Percentiles rank a stretch among this genome's conserved stretches.
phyloP scores from a whole-genome alignment of 495 filamentous ascomycete genomes.

The Talaromyces ruber region DNA sequence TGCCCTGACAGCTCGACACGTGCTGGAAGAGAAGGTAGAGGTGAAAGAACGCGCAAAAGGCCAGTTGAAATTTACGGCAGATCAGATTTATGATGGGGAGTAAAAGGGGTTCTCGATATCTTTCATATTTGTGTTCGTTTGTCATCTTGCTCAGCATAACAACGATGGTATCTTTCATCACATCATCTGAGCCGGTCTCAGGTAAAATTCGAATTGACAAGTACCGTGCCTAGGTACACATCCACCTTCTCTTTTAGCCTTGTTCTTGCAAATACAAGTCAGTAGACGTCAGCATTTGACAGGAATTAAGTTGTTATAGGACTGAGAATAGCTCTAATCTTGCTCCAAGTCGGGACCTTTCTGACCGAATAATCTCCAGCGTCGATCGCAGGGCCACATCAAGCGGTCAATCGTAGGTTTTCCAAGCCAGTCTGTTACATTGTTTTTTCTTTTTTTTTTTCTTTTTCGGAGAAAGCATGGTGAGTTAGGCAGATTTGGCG shows the following conservation, averaged over 20 bases:
- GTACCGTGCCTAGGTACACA: background rate
- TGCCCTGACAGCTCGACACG: constrained; percentile 42
- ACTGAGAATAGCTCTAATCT: too few relatives aligned
- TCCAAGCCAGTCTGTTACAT: background rate
- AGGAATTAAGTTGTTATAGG: too few relatives aligned
- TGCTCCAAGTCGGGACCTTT: too few relatives aligned
- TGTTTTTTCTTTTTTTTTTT: too few relatives aligned
- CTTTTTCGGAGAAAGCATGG: background rate
- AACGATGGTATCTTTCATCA: too few relatives aligned
- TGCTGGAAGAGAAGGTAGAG: constrained; percentile 19
- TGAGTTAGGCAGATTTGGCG: background rate
- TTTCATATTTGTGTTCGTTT: background rate
- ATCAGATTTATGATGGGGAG: constrained; percentile 27
- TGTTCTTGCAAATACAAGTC: background rate
- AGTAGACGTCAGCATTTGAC: too few relatives aligned
- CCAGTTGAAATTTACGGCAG: constrained; percentile 13
- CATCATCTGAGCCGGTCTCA: too few relatives aligned
- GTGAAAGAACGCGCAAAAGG: constrained; percentile 17
- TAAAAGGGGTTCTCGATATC: constrained; percentile 6
- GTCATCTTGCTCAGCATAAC: background rate
- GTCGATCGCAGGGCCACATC: background rate
- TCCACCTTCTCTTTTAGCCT: background rate
- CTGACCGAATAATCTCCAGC: background rate
- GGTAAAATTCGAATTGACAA: background rate
- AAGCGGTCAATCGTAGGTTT: background rate